Conservation (phyloP, 1,284 basidiomycete species). For the Lignosus rhinocerotis region DNA sequence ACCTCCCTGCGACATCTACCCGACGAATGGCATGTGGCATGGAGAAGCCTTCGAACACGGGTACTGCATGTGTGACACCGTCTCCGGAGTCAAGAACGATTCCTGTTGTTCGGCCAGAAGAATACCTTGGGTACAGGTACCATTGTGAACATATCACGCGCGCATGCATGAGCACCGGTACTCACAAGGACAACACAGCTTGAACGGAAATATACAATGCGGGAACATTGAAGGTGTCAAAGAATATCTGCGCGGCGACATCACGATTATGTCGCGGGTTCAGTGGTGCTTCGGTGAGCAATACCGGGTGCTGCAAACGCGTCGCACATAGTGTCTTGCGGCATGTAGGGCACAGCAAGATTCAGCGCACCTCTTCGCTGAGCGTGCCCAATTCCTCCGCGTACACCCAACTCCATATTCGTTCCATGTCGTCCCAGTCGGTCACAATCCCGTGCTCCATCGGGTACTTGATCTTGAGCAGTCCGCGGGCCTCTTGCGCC, state of each 20-base stretch:
- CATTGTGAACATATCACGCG: not conserved
- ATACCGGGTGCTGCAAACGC: constrained; percentile 84
- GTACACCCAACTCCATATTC: constrained; percentile 97
- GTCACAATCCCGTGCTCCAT: constrained; percentile 95
- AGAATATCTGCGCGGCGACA: constrained; percentile 96
- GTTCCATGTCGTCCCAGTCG: constrained; percentile 99
- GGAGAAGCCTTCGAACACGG: constrained; percentile 98
- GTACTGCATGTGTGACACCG: constrained; percentile 98
- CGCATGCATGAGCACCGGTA: constrained; percentile 14
- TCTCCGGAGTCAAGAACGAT: constrained; percentile 99
- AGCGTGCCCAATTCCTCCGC: constrained; percentile 91
- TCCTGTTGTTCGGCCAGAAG: constrained; percentile 97
- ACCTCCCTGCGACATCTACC: constrained; percentile 95
- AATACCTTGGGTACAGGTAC: constrained; percentile 68
- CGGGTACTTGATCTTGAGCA: constrained; percentile 97
- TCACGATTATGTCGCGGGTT: constrained; percentile 95
- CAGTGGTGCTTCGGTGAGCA: constrained; percentile 92
- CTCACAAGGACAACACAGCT: constrained; percentile 93
- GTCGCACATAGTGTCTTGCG: constrained; percentile 1
- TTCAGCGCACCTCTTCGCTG: constrained; percentile 83
- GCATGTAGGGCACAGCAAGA: constrained; percentile 11
- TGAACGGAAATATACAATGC: constrained; percentile 97
- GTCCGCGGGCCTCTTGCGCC: constrained; percentile 91
- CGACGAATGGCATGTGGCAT: constrained; percentile 98
- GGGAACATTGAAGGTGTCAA: constrained; percentile 99